Evolutionary conservation across 257 asterid genomes (phyloP).

Genomic region (Scutellaria baicalensis): DNA sequence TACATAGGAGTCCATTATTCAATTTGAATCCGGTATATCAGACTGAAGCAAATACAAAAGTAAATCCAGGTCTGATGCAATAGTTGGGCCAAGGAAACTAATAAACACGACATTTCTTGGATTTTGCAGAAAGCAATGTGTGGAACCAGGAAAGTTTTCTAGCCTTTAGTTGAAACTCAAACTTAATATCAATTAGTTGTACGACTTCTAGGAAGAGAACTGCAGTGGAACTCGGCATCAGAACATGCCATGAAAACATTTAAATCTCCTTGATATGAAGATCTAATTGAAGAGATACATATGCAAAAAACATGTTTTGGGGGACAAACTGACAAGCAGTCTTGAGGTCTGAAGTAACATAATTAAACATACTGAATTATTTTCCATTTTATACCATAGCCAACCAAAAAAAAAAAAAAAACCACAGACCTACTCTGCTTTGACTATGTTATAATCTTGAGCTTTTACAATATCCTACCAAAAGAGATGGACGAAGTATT

Average conservation of each 20-base stretch:
- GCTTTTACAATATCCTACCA: neutral
- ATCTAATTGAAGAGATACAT: neutral
- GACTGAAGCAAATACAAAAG: neutral
- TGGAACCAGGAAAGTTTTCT: neutral
- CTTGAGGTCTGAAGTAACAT: neutral
- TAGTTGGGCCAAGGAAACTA: neutral
- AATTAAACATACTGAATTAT: neutral
- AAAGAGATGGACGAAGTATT: neutral
- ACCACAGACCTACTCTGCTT: neutral
- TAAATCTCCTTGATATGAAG: neutral
- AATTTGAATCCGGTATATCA: neutral
- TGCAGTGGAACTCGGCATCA: neutral
- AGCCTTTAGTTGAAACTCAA: neutral
- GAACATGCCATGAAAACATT: neutral
- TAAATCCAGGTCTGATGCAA: neutral
- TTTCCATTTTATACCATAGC: neutral
- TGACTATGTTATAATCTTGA: neutral
- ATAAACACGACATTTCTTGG: neutral
- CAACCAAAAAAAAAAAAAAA: neutral
- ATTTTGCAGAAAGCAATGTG: neutral
- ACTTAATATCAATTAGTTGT: neutral
- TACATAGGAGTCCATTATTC: neutral
- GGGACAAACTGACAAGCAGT: neutral
- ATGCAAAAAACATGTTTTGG: neutral
- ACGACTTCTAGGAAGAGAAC: neutral